A percentile compares a stretch with the other conserved stretches of the same genome.
Conservation (phyloP, 2,329 filamentous ascomycete species). For the Diaporthe helianthi region DNA sequence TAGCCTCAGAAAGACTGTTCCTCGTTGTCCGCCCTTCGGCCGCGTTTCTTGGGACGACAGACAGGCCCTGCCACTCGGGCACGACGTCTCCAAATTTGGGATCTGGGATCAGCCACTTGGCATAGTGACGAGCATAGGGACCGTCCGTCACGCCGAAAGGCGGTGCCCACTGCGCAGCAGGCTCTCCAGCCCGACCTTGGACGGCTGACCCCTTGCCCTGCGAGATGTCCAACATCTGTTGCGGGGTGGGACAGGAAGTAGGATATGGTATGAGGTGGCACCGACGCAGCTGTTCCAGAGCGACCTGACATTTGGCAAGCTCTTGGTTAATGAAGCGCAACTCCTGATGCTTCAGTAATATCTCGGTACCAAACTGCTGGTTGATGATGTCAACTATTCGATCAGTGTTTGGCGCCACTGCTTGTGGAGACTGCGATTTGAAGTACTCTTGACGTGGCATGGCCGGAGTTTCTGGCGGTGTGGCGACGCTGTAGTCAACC, state of each 20-base stretch:
- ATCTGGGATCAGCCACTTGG: constrained; percentile 93
- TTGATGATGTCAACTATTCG: constrained; percentile 60
- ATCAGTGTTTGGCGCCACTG: constrained; percentile 45
- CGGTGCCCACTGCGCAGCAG: constrained; percentile 77
- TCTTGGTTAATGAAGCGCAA: constrained; percentile 94
- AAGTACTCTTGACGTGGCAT: constrained; percentile 36
- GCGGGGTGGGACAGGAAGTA: constrained; percentile 69
- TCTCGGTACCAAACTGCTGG: constrained; percentile 88
- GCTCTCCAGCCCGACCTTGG: constrained; percentile 65
- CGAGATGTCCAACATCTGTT: constrained; percentile 74
- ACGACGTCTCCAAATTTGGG: constrained; percentile 79
- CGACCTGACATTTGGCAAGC: constrained; percentile 91
- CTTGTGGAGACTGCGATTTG: constrained; percentile 33
- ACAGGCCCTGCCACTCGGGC: constrained; percentile 52
- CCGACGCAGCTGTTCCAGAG: constrained; percentile 90
- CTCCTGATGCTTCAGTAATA: constrained; percentile 93
- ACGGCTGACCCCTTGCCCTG: constrained; percentile 77
- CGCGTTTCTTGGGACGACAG: constrained; percentile 53
- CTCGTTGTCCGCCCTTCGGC: constrained; percentile 80
- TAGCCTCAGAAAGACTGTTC: constrained; percentile 70
- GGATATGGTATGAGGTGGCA: constrained; percentile 94
- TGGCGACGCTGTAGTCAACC: constrained; percentile 44
- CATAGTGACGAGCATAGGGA: constrained; percentile 92
- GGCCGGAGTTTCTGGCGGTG: constrained; percentile 38
- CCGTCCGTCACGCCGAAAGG: constrained; percentile 92